Base-by-base conservation (phyloP, 129 eudicot species). In the Apium graveolens region DNA sequence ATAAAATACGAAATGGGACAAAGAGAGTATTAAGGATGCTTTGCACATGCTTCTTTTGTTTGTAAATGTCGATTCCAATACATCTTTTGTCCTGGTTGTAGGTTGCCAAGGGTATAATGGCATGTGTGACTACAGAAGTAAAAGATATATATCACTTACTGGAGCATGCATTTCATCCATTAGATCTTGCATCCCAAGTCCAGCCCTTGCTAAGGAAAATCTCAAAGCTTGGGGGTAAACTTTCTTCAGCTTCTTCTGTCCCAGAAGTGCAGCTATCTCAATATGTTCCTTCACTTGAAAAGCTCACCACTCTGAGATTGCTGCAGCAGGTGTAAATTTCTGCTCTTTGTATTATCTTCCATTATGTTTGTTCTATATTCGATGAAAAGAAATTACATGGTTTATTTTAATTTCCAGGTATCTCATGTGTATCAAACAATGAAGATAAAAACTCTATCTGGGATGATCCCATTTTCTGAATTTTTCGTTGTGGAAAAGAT, bases 31-130 rank as follows among this genome's bases (percentile, higher is more conserved):
- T 8, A 24, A 55, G 29, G 29, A 55, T 55, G 31, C 65, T 63
- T 26, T 63, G 0, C 34, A 10, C 70, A 29, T 27, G 37, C 17
- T 63, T 63, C 70, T 63, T 60, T 29, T 63, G 37, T 63, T 27
- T 3, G 24, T 31, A 17, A 60, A n/a, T 31, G 24, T 66, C 13
- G 39, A 31, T 66, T 4, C 71, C 4, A 11, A 57, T 72, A 72
- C 24, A 44, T 7, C 7, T 75, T 55, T 14, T 39, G 71, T 76
- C 10, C 1, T 48, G 49, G 77, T 75, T 82, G 34, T 78, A 92
- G 98, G 92, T 86, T 32, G 84, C 93, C 37, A 92, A 88, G 86
- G 98, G 96, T 78, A 92, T 92, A 16, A 86, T 90, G 93, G 86
- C 87, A 53, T 92, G 90, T 84, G 98, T 87, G 63, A 87, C 91